A percentile compares a stretch with the other conserved stretches of the same genome.
These are phyloP conservation scores for Ceratocystis alfenasii DNA, from an alignment of 2,329 filamentous ascomycete genomes.

Conservation along the genomic window DNA sequence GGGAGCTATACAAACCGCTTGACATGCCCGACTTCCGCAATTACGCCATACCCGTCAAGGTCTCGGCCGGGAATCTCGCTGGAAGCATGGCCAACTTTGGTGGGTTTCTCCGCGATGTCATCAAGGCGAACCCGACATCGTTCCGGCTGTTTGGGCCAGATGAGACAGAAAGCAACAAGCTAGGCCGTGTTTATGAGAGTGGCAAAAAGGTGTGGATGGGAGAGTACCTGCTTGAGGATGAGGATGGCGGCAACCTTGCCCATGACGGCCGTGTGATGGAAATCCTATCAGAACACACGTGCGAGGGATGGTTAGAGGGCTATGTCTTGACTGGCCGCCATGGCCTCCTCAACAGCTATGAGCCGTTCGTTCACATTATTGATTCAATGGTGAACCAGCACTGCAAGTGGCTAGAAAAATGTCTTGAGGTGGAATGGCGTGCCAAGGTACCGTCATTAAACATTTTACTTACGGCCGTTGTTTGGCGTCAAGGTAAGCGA, in stretches of 20 bases:
- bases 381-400: constrained; percentile 81
- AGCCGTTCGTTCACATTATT: constrained; percentile 72
- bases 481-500: constrained; percentile 52
- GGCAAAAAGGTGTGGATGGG: constrained; percentile 73
- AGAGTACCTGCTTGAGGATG: constrained; percentile 65
- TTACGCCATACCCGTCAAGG: constrained; percentile 52
- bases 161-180: constrained; percentile 73
- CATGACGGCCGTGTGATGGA: constrained; percentile 65
- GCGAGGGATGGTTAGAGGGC: constrained; percentile 70
- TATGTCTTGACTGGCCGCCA: constrained; percentile 65
- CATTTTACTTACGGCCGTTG: constrained; percentile 64
- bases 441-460: constrained; percentile 63
- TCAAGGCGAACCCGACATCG: constrained; percentile 50
- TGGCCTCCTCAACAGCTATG: constrained; percentile 67
- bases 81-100: constrained; percentile 62
- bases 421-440: constrained; percentile 66
- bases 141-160: constrained; percentile 72
- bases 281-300: constrained; percentile 71
- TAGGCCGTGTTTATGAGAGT: constrained; percentile 56
- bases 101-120: constrained; percentile 53
- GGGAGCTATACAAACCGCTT: constrained; percentile 50
- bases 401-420: constrained; percentile 78
- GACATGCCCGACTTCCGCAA: constrained; percentile 57
- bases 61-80: constrained; percentile 43
- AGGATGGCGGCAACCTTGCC: constrained; percentile 60